Percentiles rank a stretch among this genome's conserved stretches.
phyloP scores from a whole-genome alignment of 2,329 filamentous ascomycete species.

The Thelonectria discophora region DNA sequence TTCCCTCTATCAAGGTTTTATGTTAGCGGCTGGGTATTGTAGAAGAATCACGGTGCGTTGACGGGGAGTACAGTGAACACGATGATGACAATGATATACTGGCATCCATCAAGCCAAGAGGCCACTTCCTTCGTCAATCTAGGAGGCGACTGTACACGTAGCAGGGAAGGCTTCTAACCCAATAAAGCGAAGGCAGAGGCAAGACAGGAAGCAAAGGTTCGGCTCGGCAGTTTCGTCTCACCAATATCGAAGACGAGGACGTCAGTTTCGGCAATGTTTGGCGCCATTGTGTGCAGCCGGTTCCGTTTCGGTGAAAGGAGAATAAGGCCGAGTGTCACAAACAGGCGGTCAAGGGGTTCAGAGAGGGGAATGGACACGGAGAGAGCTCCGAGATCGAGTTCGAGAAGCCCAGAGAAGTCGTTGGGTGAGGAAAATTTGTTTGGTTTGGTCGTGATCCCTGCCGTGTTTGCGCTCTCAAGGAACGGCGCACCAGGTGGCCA shows the following conservation, averaged over 20 bases:
- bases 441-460: constrained; percentile 17
- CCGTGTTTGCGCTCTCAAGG: constrained; percentile 14
- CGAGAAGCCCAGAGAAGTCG: constrained; percentile 1
- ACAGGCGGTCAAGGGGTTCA: constrained; percentile 23
- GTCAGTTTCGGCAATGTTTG: constrained; percentile 43
- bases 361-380: constrained; percentile 16
- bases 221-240: constrained; percentile 39
- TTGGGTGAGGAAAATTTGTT: background rate
- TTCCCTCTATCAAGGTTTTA: constrained; percentile 68
- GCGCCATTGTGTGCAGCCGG: constrained; percentile 31
- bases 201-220: constrained; percentile 4
- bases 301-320: constrained; percentile 24
- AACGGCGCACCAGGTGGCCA: constrained; percentile 24
- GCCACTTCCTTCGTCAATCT: background rate
- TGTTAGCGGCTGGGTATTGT: constrained; percentile 8
- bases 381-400: background rate
- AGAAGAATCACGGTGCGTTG: background rate
- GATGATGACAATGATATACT: background rate
- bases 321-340: constrained; percentile 28
- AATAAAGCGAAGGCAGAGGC: constrained; percentile 7
- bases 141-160: background rate
- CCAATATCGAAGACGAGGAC: constrained; percentile 51
- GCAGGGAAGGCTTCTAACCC: constrained; percentile 1
- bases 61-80: constrained; percentile 5
- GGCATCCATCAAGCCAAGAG: background rate